These are phyloP conservation scores for Tephrocybe sp. DNA, from an alignment of 768 basidiomycete species.

Conservation along the genomic window DNA sequence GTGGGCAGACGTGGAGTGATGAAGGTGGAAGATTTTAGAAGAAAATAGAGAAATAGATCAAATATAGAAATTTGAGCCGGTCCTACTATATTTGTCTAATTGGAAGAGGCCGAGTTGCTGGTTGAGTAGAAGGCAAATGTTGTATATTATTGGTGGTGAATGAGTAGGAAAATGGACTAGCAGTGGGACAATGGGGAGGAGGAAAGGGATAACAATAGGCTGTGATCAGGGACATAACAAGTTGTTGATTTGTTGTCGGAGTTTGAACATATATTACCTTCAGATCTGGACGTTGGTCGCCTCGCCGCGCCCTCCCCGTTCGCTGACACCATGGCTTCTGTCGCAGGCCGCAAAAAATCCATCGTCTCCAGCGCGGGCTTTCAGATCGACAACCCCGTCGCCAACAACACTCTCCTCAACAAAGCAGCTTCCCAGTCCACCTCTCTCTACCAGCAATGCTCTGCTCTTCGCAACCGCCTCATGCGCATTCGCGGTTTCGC, in stretches of 20 bases:
- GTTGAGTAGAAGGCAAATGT: neutral
- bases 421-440: constrained; percentile 84
- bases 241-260: constrained; percentile 24
- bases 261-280: constrained; percentile 19
- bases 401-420: constrained; percentile 86
- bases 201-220: constrained; percentile 7
- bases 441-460: constrained; percentile 92
- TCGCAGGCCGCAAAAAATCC: constrained; percentile 78
- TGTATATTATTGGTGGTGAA: neutral
- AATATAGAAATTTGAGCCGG: too few relatives aligned
- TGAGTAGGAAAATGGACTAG: neutral
- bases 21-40: neutral
- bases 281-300: constrained; percentile 13
- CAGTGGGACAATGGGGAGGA: too few relatives aligned
- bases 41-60: neutral
- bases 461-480: constrained; percentile 70
- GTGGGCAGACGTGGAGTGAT: neutral
- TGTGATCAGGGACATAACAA: constrained; percentile 13
- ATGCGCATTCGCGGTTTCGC: constrained; percentile 75
- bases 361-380: constrained; percentile 62
- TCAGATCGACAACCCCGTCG: constrained; percentile 70
- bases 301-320: constrained; percentile 16
- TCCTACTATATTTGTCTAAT: too few relatives aligned
- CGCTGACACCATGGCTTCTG: constrained; percentile 43
- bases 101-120: too few relatives aligned